Evolutionary conservation across 2,329 filamentous ascomycete genomes (phyloP), one percentile per base, ranked within the genome.

Genomic region (Berkeleyomyces basicola): DNA sequence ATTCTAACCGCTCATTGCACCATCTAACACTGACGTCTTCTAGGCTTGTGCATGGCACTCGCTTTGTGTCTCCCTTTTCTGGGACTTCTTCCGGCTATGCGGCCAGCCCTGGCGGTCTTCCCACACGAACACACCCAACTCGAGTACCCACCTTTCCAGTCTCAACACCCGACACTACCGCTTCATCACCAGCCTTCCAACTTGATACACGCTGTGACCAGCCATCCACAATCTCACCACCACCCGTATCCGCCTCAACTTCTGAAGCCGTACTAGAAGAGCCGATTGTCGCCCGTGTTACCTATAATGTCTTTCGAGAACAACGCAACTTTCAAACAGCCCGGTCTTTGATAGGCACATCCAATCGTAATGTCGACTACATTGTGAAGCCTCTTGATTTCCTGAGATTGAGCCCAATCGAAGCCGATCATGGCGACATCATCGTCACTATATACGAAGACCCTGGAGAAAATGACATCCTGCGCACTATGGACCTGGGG

Each of bases 321-420:
- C 91, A 97, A 75, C 80, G 91, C 66, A 86, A 92, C 63, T 96
- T 87, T 70, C 88, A 95, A 68, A 87, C 93, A 67, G 83, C 85
- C 70, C 89, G 87, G 72, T 82, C 78, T 65, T 77, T 96, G 58
- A 83, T 85, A 46, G 78, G 81, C 62, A 83, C 84, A 11, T 84
- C 83, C 36, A 89, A 95, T 70, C 85, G 86, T 0, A 76, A 85
- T 31, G 86, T 83, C 66, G 79, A 83, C 63, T 88, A 95, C 70
- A 91, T 93, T 65, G 82, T 89, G 46, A 85, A 83, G 64, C 90
- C 90, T 0, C 76, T 97, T 62, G 89, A 96, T 66, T 79, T 95
- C 49, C 77, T 92, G 63, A 81, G 87, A 37, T 75, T 96, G 5
- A 79, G 84, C 4, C 79, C 82, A 0, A 80, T 85, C 55, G 79